These are phyloP conservation scores for Ustilago hordei DNA, from an alignment of 1,284 basidiomycete species.

Conservation along the genomic window DNA sequence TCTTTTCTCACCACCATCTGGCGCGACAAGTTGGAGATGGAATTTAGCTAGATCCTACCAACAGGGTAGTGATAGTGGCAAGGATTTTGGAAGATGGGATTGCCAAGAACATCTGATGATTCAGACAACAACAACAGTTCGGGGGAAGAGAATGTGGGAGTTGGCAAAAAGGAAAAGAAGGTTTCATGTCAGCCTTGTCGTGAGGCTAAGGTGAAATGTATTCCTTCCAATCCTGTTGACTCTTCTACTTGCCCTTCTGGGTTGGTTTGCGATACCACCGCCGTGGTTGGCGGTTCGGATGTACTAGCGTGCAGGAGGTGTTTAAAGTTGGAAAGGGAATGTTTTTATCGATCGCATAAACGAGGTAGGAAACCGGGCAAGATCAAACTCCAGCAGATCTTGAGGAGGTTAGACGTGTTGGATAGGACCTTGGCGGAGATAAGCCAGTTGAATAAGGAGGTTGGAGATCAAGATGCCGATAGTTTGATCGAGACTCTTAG, in stretches of 20 bases:
- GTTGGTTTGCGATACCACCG: too few species aligned
- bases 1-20: too few species aligned
- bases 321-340: conserved; percentile 27
- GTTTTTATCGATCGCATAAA: conserved; percentile 37
- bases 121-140: not conserved
- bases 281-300: too few species aligned
- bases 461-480: conserved; percentile 26
- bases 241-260: too few species aligned
- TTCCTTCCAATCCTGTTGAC: conserved; percentile 2
- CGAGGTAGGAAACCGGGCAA: conserved; percentile 46
- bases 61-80: too few species aligned
- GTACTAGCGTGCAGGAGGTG: conserved; percentile 21
- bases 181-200: conserved; percentile 43
- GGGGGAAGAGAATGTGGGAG: not conserved
- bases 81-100: too few species aligned
- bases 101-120: not conserved
- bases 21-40: too few species aligned
- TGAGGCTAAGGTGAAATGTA: conserved; percentile 45
- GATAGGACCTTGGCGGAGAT: conserved; percentile 35
- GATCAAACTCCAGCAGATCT: conserved; percentile 49
- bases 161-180: conserved; percentile 18
- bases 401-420: conserved; percentile 28
- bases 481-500: conserved; percentile 27
- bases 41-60: too few species aligned
- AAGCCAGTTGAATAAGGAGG: conserved; percentile 28